phyloP scores from a whole-genome alignment of 768 basidiomycete species.

The Serendipita sp. region DNA sequence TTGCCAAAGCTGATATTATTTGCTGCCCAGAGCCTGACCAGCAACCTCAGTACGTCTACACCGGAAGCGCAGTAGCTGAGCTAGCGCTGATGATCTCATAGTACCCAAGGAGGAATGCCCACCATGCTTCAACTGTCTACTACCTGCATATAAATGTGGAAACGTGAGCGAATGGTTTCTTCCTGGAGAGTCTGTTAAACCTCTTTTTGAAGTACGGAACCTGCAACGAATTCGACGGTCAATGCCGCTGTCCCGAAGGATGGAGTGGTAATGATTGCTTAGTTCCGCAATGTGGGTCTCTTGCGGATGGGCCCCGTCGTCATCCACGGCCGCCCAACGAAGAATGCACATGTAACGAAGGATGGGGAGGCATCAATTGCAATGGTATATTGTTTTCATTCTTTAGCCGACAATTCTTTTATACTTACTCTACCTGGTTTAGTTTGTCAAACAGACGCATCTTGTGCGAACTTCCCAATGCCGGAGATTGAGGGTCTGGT shows the following conservation, averaged over 20 bases:
- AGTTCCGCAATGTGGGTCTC: conserved; percentile 83
- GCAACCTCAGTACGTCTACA: background rate
- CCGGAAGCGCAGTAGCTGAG: background rate
- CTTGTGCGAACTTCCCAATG: conserved; percentile 69
- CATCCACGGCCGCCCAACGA: conserved; percentile 61
- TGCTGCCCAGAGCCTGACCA: background rate
- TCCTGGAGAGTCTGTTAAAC: background rate
- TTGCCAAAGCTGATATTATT: background rate
- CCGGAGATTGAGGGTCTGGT: conserved; percentile 23
- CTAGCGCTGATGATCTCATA: background rate
- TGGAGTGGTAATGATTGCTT: conserved; percentile 96
- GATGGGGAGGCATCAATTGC: conserved; percentile 94
- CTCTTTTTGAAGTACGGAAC: conserved; percentile 38
- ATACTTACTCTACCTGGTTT: background rate
- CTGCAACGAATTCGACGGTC: conserved; percentile 85
- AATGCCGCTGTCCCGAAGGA: conserved; percentile 93
- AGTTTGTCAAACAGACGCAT: conserved; percentile 77
- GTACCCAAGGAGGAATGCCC: conserved; percentile 20
- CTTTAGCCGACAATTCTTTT: background rate
- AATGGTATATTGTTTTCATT: conserved; percentile 45
- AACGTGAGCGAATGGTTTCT: conserved; percentile 27
- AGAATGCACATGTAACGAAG: conserved; percentile 79
- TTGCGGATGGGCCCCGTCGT: conserved; percentile 78
- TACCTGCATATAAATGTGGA: conserved; percentile 83
- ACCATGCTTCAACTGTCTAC: conserved; percentile 85